Evolutionary conservation across 2,329 filamentous ascomycete species (phyloP), one percentile per base, ranked within the genome.

Genomic region (Aureobasidium lini): DNA sequence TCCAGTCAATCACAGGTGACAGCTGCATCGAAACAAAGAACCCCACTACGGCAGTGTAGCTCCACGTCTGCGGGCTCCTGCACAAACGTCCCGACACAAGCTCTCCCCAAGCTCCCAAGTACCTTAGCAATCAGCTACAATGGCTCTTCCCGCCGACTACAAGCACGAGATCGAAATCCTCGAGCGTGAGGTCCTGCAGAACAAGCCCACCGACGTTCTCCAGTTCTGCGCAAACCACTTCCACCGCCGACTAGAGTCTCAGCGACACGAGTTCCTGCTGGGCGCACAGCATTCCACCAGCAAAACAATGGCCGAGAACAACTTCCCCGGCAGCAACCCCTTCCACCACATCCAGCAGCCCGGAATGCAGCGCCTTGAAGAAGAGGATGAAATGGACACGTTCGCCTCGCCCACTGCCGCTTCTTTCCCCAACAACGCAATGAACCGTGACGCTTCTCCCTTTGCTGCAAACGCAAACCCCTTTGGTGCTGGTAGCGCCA

Each of bases 351-450:
- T 70, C 49, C 49, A 52, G 60, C 60, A 61, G 34, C 56, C 60
- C 32, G 66, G 64, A 63, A 82, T 83, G 74, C 81, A 81, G 63
- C 83, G 89, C 62, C 85, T 93, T 61, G 77, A 81, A 61, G 90
- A 95, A 69, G 90, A 95, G 68, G 90, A 95, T 57, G 89, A 93
- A 72, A 85, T 84, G 69, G 89, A 92, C 69, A 79, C 78, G 63
- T 81, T 92, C 69, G 84, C 84, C 64, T 92, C 89, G 57, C 89
- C 90, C 62, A 90, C 89, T 54, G 72, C 76, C 37, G 70, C 75
- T 16, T 72, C 72, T 61, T 79, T 79, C 68, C 73, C 75, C 8
- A 69, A 70, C 63, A 66, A 71, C 68, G 71, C 70, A 66, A 73
- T 74, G 62, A 80, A 84, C 59, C 57, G 57, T 15, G 57, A 59